Percentiles rank a stretch among this genome's conserved stretches.
phyloP scores from a whole-genome alignment of 768 basidiomycete genomes.

The Amanita rimosa region DNA sequence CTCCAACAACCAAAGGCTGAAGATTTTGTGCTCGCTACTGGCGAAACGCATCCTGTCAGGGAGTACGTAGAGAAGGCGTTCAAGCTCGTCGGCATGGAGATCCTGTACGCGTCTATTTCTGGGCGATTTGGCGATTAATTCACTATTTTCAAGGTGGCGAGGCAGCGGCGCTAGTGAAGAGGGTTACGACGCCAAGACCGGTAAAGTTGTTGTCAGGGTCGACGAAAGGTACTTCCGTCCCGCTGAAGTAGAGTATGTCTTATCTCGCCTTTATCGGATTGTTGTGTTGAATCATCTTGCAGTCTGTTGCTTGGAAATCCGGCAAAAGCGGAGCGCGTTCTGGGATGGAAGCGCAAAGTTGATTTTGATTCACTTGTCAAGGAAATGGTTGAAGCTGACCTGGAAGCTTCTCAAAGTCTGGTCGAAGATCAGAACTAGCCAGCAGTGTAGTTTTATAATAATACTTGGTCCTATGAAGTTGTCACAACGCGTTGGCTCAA shows the following conservation, averaged over 20 bases:
- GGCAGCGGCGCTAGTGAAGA: conserved; percentile 68
- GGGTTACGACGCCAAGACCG: conserved; percentile 59
- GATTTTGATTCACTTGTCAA: conserved; percentile 76
- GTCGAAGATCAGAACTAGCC: conserved; percentile 84
- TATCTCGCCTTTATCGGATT: neutral
- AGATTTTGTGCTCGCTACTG: conserved; percentile 93
- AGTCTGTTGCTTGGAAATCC: conserved; percentile 84
- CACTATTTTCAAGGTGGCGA: conserved; percentile 47
- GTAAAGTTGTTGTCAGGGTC: conserved; percentile 68
- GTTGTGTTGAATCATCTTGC: conserved; percentile 2
- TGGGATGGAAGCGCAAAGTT: conserved; percentile 87
- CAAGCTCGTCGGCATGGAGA: conserved; percentile 46
- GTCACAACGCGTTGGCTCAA: neutral
- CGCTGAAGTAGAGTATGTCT: conserved; percentile 83
- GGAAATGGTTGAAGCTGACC: conserved; percentile 86
- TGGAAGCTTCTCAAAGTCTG: conserved; percentile 61
- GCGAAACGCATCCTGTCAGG: conserved; percentile 90
- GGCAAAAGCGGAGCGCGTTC: conserved; percentile 75
- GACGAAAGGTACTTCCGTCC: conserved; percentile 91
- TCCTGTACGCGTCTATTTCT: conserved; percentile 35
- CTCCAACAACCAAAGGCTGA: conserved; percentile 76
- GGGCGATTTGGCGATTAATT: neutral
- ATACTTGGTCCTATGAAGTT: neutral
- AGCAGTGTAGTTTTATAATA: neutral
- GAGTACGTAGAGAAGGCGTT: conserved; percentile 92